phyloP scores from a whole-genome alignment of 2,329 filamentous ascomycete genomes.

The Juglanconis sp. region DNA sequence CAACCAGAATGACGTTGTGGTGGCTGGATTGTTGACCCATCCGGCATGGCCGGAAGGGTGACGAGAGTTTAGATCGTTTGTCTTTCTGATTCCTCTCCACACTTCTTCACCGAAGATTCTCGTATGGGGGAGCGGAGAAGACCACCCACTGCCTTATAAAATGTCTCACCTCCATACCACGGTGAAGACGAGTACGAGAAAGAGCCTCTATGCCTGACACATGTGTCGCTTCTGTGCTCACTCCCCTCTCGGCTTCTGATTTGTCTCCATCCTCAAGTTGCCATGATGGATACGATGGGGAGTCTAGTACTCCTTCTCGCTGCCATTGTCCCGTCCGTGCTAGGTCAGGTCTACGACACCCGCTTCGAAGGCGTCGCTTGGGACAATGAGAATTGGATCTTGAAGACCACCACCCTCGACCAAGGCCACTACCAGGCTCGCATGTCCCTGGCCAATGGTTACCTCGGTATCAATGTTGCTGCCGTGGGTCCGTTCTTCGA shows the following conservation, averaged over 20 bases:
- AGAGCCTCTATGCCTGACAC: neutral
- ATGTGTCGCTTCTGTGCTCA: neutral
- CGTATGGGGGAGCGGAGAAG: neutral
- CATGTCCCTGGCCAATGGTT: slow-evolving; percentile 29
- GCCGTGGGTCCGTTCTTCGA: slow-evolving; percentile 28
- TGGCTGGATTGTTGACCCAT: neutral
- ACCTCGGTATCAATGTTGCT: slow-evolving; percentile 27
- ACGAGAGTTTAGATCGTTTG: neutral
- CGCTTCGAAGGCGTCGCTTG: slow-evolving; percentile 26
- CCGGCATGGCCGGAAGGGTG: neutral
- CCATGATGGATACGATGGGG: neutral
- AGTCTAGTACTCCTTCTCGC: neutral
- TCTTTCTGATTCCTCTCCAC: neutral
- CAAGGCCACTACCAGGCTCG: slow-evolving; percentile 27
- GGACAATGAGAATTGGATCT: slow-evolving; percentile 26
- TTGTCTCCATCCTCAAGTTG: neutral
- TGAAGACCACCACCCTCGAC: slow-evolving; percentile 23
- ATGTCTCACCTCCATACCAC: neutral
- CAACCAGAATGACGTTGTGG: neutral
- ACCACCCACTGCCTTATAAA: neutral
- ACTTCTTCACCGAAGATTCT: neutral
- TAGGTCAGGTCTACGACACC: slow-evolving; percentile 20
- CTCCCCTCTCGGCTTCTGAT: neutral
- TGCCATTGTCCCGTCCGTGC: neutral
- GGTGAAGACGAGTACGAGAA: neutral